Base-by-base conservation (phyloP, 2,329 filamentous ascomycete genomes). In the Kalmusia sp. region DNA sequence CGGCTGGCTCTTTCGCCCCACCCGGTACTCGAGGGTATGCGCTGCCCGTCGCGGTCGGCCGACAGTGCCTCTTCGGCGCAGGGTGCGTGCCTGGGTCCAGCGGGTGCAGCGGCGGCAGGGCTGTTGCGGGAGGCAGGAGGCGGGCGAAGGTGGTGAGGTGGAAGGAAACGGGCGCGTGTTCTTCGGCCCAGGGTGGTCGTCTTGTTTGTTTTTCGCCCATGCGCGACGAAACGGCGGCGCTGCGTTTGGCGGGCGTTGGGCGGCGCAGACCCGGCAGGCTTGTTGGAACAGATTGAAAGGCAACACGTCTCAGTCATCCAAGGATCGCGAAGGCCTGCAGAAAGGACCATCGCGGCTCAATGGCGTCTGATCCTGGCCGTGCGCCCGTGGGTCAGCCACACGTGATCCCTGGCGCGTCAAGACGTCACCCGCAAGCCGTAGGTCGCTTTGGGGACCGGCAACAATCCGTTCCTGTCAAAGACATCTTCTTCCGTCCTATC, bases 181-280 rank as follows among this genome's bases (percentile, higher is more conserved):
- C 25, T 19, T 15, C 17, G 21, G 40, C 19, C 30, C 45, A 43
- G 44, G 44, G n/a, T n/a, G n/a, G 38, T 34, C 24, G 44, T 37
- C 31, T 52, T 56, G 54, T 56, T 56, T 56, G 54, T 56, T 56
- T 56, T 52, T 28, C 49, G 22, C 45, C 34, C 15, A 33, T 37
- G 33, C 54, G 54, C 49, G 53, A 52, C 49, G 41, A 45, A 56
- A 53, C 49, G 25, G 45, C 49, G 25, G 46, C 30, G 37, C 21
- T 41, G 43, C 35, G 44, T 39, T 35, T 17, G 53, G 4, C n/a
- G n/a, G 46, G 17, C 15, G 34, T 33, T 30, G 24, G 45, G 37
- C 27, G 24, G 52, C 22, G 21, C 33, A 7, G 50, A 4, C 9
- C 47, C 19, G 14, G 44, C 31, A 27, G 22, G n/a, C 9, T 8